A percentile compares a stretch with the other conserved stretches of the same genome.
These are phyloP conservation scores for Melaleuca quinquenervia DNA, from an alignment of 345 rosid genomes.

Conservation along the genomic window DNA sequence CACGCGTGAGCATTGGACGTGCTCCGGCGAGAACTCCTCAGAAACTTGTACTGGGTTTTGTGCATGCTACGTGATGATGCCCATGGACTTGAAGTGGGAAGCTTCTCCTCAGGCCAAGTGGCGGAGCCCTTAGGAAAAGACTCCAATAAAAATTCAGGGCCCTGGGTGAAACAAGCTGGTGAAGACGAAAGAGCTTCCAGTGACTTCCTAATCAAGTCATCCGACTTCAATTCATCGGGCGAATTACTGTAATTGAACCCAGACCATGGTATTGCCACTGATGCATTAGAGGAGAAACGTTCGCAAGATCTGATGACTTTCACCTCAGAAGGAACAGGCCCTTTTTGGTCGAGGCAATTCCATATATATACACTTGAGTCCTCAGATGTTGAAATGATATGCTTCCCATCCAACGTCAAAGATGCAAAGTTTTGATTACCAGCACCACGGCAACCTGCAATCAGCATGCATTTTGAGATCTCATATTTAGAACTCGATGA, in stretches of 20 bases:
- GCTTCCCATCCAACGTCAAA: slow-evolving; percentile 72
- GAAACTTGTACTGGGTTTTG: slow-evolving; percentile 52
- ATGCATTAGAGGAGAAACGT: slow-evolving; percentile 63
- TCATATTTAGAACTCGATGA: neutral
- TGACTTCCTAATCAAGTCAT: slow-evolving; percentile 4
- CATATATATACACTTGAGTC: slow-evolving; percentile 74
- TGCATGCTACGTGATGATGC: slow-evolving; percentile 34
- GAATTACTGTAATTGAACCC: slow-evolving; percentile 29
- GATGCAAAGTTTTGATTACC: slow-evolving; percentile 61
- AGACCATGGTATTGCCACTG: slow-evolving; percentile 74
- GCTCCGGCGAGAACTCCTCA: slow-evolving; percentile 62
- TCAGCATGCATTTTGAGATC: neutral
- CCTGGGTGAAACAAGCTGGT: slow-evolving; percentile 42
- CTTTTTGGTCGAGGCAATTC: slow-evolving; percentile 36
- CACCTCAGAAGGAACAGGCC: slow-evolving; percentile 16
- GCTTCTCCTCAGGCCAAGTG: slow-evolving; percentile 97
- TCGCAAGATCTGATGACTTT: slow-evolving; percentile 53
- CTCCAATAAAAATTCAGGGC: slow-evolving; percentile 49
- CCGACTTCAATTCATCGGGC: slow-evolving; percentile 13
- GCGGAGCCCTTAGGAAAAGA: slow-evolving; percentile 78
- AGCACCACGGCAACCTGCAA: slow-evolving; percentile 13
- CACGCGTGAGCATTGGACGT: slow-evolving; percentile 60
- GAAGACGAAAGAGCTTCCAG: slow-evolving; percentile 24
- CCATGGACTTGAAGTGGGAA: slow-evolving; percentile 32
- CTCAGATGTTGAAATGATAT: slow-evolving; percentile 69